Conservation (phyloP, 441 rosid genomes). For the Croton setiger region DNA sequence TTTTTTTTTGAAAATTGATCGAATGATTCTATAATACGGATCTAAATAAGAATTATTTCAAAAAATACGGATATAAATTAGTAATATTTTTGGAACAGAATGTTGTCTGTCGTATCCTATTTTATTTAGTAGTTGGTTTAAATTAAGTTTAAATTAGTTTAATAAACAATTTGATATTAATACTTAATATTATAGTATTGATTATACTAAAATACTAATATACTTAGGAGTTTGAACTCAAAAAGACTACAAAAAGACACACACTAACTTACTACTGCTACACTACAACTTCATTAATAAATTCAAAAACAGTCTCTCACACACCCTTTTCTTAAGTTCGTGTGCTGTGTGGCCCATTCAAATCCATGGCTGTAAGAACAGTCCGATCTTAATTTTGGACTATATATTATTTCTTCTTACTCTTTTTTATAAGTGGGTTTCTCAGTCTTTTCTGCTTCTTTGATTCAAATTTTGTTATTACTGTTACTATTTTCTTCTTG, state of each 20-base stretch:
- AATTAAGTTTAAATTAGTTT: too few relatives aligned
- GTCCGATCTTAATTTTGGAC: conserved; percentile 37
- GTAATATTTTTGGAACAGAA: too few relatives aligned
- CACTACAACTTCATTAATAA: conserved; percentile 22
- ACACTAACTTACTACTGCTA: conserved; percentile 22
- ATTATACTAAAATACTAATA: background rate
- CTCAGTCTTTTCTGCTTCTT: conserved; percentile 19
- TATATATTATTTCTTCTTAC: conserved; percentile 4
- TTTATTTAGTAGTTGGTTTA: too few relatives aligned
- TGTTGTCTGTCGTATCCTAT: too few relatives aligned
- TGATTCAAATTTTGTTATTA: conserved; percentile 37
- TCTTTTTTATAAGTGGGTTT: conserved; percentile 12
- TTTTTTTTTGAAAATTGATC: too few relatives aligned
- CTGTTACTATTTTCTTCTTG: conserved; percentile 33
- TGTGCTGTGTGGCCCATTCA: conserved; percentile 23
- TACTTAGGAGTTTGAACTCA: conserved; percentile 31
- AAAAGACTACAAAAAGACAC: conserved; percentile 22
- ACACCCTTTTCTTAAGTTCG: background rate
- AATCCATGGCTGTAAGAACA: conserved; percentile 37
- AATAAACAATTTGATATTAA: too few relatives aligned
- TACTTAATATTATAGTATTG: background rate
- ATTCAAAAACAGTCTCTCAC: background rate
- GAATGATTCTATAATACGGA: too few relatives aligned
- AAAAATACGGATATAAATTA: too few relatives aligned
- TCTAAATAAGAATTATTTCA: too few relatives aligned